Percentiles rank a stretch among this genome's conserved stretches.
phyloP scores from a whole-genome alignment of 2,329 filamentous ascomycete genomes.

The Sclerotinia sclerotiorum region DNA sequence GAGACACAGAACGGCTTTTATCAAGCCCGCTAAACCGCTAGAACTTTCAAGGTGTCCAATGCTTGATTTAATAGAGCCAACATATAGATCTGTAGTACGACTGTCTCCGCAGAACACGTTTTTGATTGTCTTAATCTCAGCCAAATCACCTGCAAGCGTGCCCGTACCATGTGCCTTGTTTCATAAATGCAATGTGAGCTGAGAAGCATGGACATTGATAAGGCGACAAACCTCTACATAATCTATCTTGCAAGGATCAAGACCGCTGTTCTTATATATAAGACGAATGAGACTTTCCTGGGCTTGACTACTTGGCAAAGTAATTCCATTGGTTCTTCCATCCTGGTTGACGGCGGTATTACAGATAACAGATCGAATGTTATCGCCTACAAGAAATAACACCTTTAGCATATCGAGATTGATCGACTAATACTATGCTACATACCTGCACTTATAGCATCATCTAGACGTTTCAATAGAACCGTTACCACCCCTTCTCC shows the following conservation, averaged over 20 bases:
- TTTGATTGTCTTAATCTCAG: conserved; percentile 26
- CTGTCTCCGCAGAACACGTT: conserved; percentile 15
- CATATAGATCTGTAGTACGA: conserved; percentile 8
- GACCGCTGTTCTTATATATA: conserved; percentile 17
- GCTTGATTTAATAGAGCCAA: conserved; percentile 35
- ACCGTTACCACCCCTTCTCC: conserved; percentile 62
- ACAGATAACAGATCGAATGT: conserved; percentile 50
- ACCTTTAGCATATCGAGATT: background rate
- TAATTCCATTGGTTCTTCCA: conserved; percentile 55
- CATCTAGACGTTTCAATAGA: conserved; percentile 56
- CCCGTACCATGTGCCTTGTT: conserved; percentile 31
- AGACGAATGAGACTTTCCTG: conserved; percentile 39
- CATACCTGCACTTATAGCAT: conserved; percentile 53
- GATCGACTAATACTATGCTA: background rate
- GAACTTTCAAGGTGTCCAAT: conserved; percentile 36
- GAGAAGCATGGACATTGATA: background rate
- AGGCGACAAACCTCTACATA: conserved; percentile 9
- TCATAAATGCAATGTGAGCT: background rate
- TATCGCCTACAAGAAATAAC: conserved; percentile 47
- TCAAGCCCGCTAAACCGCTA: conserved; percentile 28
- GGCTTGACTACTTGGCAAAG: conserved; percentile 49
- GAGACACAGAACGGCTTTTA: conserved; percentile 28
- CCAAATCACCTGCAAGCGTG: conserved; percentile 27
- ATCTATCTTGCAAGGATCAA: conserved; percentile 13
- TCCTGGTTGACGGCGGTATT: conserved; percentile 48